A percentile compares a stretch with the other conserved stretches of the same genome.
phyloP scores from a whole-genome alignment of 306 rosid species.

The Psophocarpus tetragonolobus region DNA sequence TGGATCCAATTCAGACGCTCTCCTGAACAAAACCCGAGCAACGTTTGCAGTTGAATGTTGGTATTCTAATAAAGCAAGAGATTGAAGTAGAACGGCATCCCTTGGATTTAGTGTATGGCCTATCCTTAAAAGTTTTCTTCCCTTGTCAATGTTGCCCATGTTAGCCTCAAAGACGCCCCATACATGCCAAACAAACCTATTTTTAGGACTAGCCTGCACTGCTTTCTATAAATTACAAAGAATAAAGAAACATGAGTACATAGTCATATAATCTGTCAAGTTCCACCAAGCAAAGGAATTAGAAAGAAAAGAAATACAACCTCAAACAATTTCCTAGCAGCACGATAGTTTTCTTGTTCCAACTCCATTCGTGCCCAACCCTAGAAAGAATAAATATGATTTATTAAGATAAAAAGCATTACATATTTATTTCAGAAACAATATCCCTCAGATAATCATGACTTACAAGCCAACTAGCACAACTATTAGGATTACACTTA shows the following conservation, averaged over 20 bases:
- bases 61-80: slow-evolving; percentile 92
- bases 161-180: slow-evolving; percentile 98
- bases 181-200: slow-evolving; percentile 93
- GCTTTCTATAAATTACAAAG: slow-evolving; percentile 63
- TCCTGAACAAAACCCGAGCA: slow-evolving; percentile 81
- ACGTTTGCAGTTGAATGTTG: slow-evolving; percentile 74
- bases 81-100: slow-evolving; percentile 92
- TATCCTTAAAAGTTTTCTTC: slow-evolving; percentile 79
- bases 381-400: slow-evolving; percentile 40
- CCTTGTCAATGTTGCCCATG: slow-evolving; percentile 67
- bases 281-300: slow-evolving; percentile 4
- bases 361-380: slow-evolving; percentile 97
- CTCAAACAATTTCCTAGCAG: slow-evolving; percentile 86
- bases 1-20: slow-evolving; percentile 88
- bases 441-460: slow-evolving; percentile 22
- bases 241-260: not conserved
- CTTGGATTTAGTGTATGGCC: slow-evolving; percentile 92
- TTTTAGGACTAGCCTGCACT: slow-evolving; percentile 92
- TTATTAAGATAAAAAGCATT: slow-evolving; percentile 9
- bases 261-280: slow-evolving; percentile 2
- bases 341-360: slow-evolving; percentile 69
- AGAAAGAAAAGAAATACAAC: slow-evolving; percentile 40
- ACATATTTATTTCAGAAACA: slow-evolving; percentile 6
- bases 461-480: slow-evolving; percentile 99
- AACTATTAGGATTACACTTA: slow-evolving; percentile 83